Evolutionary conservation across 108 stramenopile genomes (phyloP).

Genomic region (Hondaea fermentalgiana): DNA sequence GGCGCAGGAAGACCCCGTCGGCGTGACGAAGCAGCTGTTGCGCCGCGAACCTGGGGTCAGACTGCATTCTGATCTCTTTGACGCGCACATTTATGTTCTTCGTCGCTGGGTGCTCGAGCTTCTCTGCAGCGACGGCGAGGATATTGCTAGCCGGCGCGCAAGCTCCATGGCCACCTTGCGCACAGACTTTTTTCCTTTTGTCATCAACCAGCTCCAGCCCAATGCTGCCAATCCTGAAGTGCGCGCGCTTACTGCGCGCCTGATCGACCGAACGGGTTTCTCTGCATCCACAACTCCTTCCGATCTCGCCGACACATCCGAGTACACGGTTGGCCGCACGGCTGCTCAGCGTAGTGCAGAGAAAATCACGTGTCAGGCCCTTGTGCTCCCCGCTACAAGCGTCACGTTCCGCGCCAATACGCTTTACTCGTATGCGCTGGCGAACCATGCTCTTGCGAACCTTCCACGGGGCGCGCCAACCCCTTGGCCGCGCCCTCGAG

Average conservation of each 20-base stretch:
- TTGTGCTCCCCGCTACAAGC: not conserved
- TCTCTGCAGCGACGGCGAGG: not conserved
- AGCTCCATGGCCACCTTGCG: not conserved
- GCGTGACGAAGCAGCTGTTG: not conserved
- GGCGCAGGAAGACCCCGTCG: not conserved
- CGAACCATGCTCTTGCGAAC: not conserved
- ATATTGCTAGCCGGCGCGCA: not conserved
- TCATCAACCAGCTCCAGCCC: conserved; percentile 6
- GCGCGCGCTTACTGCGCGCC: not conserved
- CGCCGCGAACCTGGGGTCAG: not conserved
- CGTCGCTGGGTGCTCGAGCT: not conserved
- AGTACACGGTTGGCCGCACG: not conserved
- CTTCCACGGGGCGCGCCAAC: not conserved
- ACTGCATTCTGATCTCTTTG: not conserved
- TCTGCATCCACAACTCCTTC: too few species aligned
- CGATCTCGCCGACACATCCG: not conserved
- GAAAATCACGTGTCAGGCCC: not conserved
- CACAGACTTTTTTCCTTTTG: conserved; percentile 8
- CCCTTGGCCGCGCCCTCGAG: not conserved
- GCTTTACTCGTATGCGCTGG: not conserved
- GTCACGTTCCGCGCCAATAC: not conserved
- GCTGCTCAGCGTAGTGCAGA: not conserved
- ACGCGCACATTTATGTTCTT: not conserved
- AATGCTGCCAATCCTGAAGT: not conserved
- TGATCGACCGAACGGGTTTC: not conserved